Evolutionary conservation across 495 filamentous ascomycete genomes (phyloP).

Genomic region (Xylaria sp.): DNA sequence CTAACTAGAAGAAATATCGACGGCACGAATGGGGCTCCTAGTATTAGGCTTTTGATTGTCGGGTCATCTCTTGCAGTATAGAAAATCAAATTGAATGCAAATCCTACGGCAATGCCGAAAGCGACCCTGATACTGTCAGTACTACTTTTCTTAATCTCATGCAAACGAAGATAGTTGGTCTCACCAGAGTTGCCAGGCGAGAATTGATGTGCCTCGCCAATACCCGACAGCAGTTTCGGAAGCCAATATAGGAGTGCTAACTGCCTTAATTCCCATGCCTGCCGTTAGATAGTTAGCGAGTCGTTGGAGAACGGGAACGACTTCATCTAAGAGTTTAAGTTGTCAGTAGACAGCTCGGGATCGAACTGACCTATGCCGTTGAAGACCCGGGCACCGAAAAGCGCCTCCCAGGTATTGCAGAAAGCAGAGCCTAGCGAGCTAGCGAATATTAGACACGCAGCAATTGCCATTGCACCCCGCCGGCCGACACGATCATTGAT

Average conservation of each 20-base stretch:
- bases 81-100: conserved; percentile 42
- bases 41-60: conserved; percentile 30
- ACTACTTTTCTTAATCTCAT: neutral
- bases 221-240: conserved; percentile 43
- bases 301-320: neutral
- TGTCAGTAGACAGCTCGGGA: neutral
- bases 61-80: conserved; percentile 13
- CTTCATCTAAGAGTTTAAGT: neutral
- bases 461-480: conserved; percentile 38
- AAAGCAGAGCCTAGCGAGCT: conserved; percentile 38
- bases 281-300: conserved; percentile 1
- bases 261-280: conserved; percentile 46
- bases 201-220: conserved; percentile 43
- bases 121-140: conserved; percentile 35
- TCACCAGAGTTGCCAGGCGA: conserved; percentile 46
- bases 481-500: conserved; percentile 41
- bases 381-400: conserved; percentile 34
- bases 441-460: conserved; percentile 39
- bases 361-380: conserved; percentile 41
- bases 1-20: conserved; percentile 37
- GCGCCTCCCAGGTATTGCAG: conserved; percentile 30
- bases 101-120: conserved; percentile 44
- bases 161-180: neutral
- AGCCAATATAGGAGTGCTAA: conserved; percentile 42
- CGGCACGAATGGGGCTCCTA: conserved; percentile 40